A percentile compares a stretch with the other conserved stretches of the same genome.
Conservation (phyloP, 208 protist species). For the Acanthamoeba castellanii region DNA sequence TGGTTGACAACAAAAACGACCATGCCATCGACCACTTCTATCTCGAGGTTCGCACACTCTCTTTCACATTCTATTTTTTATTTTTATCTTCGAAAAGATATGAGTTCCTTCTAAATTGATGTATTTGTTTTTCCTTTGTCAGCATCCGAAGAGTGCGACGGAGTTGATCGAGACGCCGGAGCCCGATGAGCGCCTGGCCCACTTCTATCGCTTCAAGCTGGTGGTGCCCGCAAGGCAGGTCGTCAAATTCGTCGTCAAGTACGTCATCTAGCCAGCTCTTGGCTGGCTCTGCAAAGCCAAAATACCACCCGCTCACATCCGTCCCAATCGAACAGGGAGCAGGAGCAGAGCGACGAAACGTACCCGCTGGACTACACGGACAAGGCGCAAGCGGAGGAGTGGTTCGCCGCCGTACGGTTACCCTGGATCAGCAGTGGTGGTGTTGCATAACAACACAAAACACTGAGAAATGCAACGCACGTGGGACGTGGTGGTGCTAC, state of each 20-base stretch:
- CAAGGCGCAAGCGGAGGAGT: neutral
- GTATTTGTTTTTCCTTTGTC: too few relatives aligned
- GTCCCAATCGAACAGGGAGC: neutral
- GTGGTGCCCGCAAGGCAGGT: neutral
- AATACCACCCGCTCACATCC: neutral
- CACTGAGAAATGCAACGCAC: neutral
- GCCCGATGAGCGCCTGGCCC: conserved; percentile 9
- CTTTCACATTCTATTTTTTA: neutral
- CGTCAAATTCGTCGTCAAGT: conserved; percentile 43
- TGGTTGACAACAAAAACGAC: conserved; percentile 17
- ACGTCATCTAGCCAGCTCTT: neutral
- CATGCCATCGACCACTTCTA: neutral
- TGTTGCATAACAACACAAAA: neutral
- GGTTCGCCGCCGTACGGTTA: neutral
- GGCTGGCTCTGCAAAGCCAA: neutral
- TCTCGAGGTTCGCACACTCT: neutral
- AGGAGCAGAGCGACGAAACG: neutral
- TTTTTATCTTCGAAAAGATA: neutral
- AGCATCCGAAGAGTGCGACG: conserved; percentile 22
- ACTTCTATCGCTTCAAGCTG: conserved; percentile 47
- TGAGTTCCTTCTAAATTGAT: too few relatives aligned
- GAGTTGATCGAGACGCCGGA: conserved; percentile 14
- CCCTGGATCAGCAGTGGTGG: too few relatives aligned
- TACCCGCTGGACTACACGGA: neutral
- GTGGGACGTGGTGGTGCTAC: neutral